Percentiles rank a stretch among this genome's conserved stretches.
Evolutionary conservation across 352 stramenopile species (phyloP).

Genomic region (Globisporangium orthogonon): DNA sequence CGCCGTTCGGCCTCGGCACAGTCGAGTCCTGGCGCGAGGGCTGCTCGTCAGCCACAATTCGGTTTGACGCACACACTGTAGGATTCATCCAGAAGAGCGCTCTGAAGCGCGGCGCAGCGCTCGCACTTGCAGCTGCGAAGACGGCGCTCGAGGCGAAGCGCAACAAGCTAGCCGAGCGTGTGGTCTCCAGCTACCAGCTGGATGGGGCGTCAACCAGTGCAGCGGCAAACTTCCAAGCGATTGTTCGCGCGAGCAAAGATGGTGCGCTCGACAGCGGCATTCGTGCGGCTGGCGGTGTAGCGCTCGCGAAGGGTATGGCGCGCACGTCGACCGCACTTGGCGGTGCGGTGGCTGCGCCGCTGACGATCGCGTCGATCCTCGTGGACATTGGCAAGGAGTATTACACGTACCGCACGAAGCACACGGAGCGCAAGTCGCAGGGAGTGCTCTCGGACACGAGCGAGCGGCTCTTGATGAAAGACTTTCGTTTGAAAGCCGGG

Average conservation of each 20-base stretch:
- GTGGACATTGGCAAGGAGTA: constrained; percentile 87
- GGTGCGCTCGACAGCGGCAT: constrained; percentile 79
- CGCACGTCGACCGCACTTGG: constrained; percentile 46
- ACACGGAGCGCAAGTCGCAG: constrained; percentile 61
- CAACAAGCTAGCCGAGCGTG: constrained; percentile 44
- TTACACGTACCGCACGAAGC: constrained; percentile 72
- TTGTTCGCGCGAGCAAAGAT: constrained; percentile 60
- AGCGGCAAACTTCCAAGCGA: constrained; percentile 22
- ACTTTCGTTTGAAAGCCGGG: constrained; percentile 77
- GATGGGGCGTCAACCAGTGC: constrained; percentile 26
- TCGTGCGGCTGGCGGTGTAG: constrained; percentile 68
- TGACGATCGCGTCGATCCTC: constrained; percentile 80
- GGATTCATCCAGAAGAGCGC: constrained; percentile 64
- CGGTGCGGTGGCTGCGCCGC: constrained; percentile 58
- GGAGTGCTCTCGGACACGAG: constrained; percentile 62
- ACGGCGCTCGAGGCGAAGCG: constrained; percentile 49
- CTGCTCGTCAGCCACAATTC: constrained; percentile 33
- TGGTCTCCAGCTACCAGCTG: constrained; percentile 51
- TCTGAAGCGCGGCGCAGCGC: constrained; percentile 45
- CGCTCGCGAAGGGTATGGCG: constrained; percentile 70
- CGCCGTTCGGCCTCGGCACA: constrained; percentile 57
- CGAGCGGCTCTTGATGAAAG: constrained; percentile 78
- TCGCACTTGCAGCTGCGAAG: constrained; percentile 34
- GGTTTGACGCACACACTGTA: constrained; percentile 23
- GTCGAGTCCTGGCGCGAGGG: constrained; percentile 42